Evolutionary conservation across 2,329 filamentous ascomycete genomes (phyloP).

Genomic region (Clonostachys byssicola): DNA sequence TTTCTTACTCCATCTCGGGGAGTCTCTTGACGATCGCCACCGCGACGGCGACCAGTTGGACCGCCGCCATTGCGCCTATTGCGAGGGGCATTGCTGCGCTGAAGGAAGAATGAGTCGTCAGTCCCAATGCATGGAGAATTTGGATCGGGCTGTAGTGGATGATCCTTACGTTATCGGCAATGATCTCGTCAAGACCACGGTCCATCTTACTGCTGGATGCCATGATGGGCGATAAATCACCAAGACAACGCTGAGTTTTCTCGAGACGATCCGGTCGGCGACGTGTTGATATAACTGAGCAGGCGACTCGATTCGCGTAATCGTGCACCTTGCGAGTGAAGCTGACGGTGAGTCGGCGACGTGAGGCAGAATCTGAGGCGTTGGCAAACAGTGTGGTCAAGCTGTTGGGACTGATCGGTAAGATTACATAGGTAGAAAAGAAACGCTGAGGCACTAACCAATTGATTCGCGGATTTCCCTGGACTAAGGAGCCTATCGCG

Average conservation of each 20-base stretch:
- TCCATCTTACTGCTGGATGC: conserved; percentile 37
- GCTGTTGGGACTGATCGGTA: too few species aligned
- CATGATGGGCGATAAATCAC: neutral
- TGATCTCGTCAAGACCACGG: conserved; percentile 53
- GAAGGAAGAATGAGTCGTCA: conserved; percentile 1
- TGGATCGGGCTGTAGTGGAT: too few species aligned
- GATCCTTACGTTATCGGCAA: conserved; percentile 39
- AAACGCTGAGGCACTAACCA: too few species aligned
- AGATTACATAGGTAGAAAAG: too few species aligned
- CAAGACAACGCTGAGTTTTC: conserved; percentile 2
- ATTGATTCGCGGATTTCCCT: neutral
- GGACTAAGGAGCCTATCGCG: neutral
- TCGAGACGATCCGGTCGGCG: neutral
- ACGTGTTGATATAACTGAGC: neutral
- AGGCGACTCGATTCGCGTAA: too few species aligned
- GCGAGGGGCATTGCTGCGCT: conserved; percentile 27
- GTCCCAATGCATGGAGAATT: too few species aligned
- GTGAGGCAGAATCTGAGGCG: too few species aligned
- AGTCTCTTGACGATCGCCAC: conserved; percentile 37
- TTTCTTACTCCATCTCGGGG: conserved; percentile 88
- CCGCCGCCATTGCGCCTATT: conserved; percentile 22
- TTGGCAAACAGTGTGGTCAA: too few species aligned
- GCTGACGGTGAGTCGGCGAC: too few species aligned
- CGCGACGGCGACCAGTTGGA: conserved; percentile 21
- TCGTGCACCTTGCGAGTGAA: too few species aligned